Conservation (phyloP, 2,329 filamentous ascomycete species). For the Ceratocystis cacaofunesta region DNA sequence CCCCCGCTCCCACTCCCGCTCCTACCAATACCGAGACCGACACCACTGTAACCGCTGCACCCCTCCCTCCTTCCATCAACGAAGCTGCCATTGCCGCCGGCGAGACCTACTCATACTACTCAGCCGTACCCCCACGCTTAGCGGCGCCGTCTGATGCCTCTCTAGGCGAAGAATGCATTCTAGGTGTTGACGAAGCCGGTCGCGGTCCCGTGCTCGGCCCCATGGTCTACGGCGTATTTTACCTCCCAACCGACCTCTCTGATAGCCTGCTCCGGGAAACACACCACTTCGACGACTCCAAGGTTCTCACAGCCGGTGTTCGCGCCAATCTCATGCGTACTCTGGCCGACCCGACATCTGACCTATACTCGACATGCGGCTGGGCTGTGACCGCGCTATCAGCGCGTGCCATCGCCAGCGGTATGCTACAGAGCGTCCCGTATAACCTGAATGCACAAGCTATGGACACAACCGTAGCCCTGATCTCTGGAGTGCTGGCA, state of each 20-base stretch:
- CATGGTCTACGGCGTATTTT: slow-evolving; percentile 59
- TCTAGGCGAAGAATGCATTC: slow-evolving; percentile 43
- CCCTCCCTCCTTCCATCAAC: slow-evolving; percentile 57
- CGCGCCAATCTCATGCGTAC: slow-evolving; percentile 55
- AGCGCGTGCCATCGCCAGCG: slow-evolving; percentile 64
- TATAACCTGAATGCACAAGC: slow-evolving; percentile 97
- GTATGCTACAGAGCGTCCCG: slow-evolving; percentile 53
- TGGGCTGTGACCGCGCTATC: slow-evolving; percentile 75
- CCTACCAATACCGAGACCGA: neutral
- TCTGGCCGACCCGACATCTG: slow-evolving; percentile 49
- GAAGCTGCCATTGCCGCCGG: slow-evolving; percentile 42
- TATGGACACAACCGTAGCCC: slow-evolving; percentile 72
- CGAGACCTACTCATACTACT: slow-evolving; percentile 57
- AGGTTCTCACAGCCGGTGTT: slow-evolving; percentile 69
- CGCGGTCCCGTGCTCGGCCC: slow-evolving; percentile 81
- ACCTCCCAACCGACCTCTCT: slow-evolving; percentile 57
- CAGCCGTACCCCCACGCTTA: slow-evolving; percentile 48
- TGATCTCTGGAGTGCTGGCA: slow-evolving; percentile 65
- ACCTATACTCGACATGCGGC: slow-evolving; percentile 46
- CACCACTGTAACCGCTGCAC: slow-evolving; percentile 25
- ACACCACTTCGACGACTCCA: slow-evolving; percentile 90
- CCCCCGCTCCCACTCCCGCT: neutral
- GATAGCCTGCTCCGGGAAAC: slow-evolving; percentile 60
- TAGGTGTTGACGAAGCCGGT: slow-evolving; percentile 89
- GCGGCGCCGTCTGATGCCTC: slow-evolving; percentile 26